These are phyloP conservation scores for Pyrenophora tritici-repentis DNA, from an alignment of 2,329 filamentous ascomycete genomes.

Conservation along the genomic window DNA sequence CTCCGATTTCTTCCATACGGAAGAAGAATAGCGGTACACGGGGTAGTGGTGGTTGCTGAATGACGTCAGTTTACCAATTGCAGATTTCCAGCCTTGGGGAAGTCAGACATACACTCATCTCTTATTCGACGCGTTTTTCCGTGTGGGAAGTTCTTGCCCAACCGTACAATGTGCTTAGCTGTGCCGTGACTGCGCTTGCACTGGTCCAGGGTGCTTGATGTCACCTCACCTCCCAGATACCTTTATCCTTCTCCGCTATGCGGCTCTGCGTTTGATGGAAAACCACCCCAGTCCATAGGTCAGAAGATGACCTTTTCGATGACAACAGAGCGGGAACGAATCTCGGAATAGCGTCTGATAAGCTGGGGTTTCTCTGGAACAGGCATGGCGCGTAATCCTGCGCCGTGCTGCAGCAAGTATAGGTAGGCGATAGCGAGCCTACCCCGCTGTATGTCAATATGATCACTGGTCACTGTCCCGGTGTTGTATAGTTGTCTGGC, in stretches of 20 bases:
- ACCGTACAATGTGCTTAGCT: conserved; percentile 7
- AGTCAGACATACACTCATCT: too few relatives aligned
- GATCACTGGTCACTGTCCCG: conserved; percentile 16
- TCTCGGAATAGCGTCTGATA: conserved; percentile 38
- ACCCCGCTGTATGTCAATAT: conserved; percentile 34
- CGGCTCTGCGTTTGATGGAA: conserved; percentile 38
- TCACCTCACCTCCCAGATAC: conserved; percentile 15
- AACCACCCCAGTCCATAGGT: conserved; percentile 23
- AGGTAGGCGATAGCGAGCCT: conserved; percentile 13
- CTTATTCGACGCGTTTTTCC: not conserved
- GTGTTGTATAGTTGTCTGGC: conserved; percentile 4
- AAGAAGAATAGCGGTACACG: conserved; percentile 29
- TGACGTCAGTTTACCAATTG: not conserved
- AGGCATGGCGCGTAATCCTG: conserved; percentile 32
- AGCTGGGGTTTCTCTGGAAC: conserved; percentile 25
- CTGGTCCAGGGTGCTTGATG: conserved; percentile 8
- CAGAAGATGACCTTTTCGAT: conserved; percentile 32
- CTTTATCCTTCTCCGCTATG: conserved; percentile 38
- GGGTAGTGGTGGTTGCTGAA: not conserved
- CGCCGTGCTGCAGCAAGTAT: conserved; percentile 31
- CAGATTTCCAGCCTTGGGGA: not conserved
- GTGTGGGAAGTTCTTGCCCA: not conserved
- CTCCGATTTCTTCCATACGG: conserved; percentile 33
- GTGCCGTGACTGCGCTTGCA: conserved; percentile 15
- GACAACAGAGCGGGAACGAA: conserved; percentile 17